Evolutionary conservation across 176 grass and related monocot species (phyloP), one percentile per base, ranked within the genome.

Genomic region (Zea luxurians): DNA sequence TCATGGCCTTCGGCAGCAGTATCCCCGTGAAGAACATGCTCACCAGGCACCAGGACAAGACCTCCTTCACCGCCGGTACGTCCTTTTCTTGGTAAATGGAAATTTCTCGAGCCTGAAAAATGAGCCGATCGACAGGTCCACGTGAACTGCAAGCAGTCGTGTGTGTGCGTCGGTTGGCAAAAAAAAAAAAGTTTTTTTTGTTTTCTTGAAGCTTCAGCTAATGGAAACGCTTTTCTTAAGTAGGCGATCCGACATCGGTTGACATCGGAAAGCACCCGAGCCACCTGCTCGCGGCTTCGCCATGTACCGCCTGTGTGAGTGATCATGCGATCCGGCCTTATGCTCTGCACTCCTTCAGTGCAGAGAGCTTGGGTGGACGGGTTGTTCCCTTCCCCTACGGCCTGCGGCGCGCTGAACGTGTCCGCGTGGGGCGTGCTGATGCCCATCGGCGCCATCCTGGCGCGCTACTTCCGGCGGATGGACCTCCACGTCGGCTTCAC

Each of bases 391-490:
- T n/a, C n/a, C n/a, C n/a, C n/a, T 83, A 88, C 71, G 85, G 86
- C 2, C 90, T 99, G 16, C 65, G 89, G 10, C 82, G 92, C 78
- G 35, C 90, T 99, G 8, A 91, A 91, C 61, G 52, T 99, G 61
- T 79, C 95, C 85, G 90, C 86, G 15, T 99, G 96, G 96, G 96
- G 96, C 4, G 79, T 99, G 38, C 82, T 99, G 11, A 55, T 94
- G 77, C 96, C 96, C 2, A 88, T 99, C 37, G 92, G 96, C 70
- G 84, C 96, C 80, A 99, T 99, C 59, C 17, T 93, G 20, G 91
- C 96, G 17, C 91, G 96, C 81, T 95, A 99, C 79, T 89, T 89
- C 89, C 79, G 80, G 49, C 68, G 86, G 1, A 62, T 78, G 86
- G 92, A 95, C 59, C 90, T n/a, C n/a, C n/a, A n/a, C n/a, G 58